Conservation (phyloP, 371 early-diverging fungal genomes). For the Quaeritorhiza haematococci region DNA sequence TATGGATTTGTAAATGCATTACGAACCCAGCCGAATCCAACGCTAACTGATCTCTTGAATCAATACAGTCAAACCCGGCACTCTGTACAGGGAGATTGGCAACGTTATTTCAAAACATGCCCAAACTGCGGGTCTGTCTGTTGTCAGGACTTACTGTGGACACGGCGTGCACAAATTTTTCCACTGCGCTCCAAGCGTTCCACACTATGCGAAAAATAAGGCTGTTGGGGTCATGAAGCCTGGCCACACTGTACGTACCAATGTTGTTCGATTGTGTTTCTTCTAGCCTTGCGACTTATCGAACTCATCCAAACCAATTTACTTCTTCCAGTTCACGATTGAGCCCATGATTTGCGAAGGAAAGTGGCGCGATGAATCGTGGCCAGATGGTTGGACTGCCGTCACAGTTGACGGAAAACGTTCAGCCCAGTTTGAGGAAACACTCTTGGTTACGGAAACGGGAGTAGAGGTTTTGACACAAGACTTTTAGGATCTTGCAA, state of each 20-base stretch:
- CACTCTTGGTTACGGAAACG: slow-evolving; percentile 85
- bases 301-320: neutral
- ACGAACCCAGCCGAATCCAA: too few species aligned
- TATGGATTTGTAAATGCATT: slow-evolving; percentile 19
- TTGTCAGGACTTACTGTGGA: slow-evolving; percentile 88
- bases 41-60: too few species aligned
- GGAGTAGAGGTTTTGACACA: slow-evolving; percentile 87
- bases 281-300: neutral
- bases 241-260: slow-evolving; percentile 63
- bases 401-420: slow-evolving; percentile 90
- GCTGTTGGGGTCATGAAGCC: slow-evolving; percentile 88
- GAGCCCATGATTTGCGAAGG: slow-evolving; percentile 96
- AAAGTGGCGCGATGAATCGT: slow-evolving; percentile 62
- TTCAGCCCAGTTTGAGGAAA: slow-evolving; percentile 98
- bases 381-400: slow-evolving; percentile 89
- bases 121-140: slow-evolving; percentile 73
- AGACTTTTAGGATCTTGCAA: neutral
- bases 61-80: slow-evolving; percentile 78
- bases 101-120: slow-evolving; percentile 84
- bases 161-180: slow-evolving; percentile 88
- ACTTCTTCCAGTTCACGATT: slow-evolving; percentile 76
- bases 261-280: neutral
- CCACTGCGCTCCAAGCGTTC: slow-evolving; percentile 83
- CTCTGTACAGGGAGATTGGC: slow-evolving; percentile 86
- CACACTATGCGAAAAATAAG: slow-evolving; percentile 92